Percentiles rank a stretch among this genome's conserved stretches.
These are phyloP conservation scores for Blastobotrys americana DNA, from an alignment of 805 yeast genomes.

Conservation along the genomic window DNA sequence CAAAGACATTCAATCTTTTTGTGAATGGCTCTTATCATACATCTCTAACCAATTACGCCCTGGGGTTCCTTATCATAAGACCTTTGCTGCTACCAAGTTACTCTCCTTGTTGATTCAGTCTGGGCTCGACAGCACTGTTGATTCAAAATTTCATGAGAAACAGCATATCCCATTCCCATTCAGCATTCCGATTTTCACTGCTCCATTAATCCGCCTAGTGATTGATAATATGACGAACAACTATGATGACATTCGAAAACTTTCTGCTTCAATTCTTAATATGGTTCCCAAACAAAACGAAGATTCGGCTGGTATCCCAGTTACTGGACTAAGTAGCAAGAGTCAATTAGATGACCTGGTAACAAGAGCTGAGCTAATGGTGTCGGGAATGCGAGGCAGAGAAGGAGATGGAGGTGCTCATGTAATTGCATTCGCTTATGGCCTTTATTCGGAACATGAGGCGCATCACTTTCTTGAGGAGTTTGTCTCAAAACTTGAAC, in stretches of 20 bases:
- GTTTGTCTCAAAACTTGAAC: conserved; percentile 33
- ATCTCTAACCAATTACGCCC: conserved; percentile 41
- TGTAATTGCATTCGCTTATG: conserved; percentile 46
- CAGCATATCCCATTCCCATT: conserved; percentile 46
- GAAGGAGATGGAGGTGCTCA: conserved; percentile 77
- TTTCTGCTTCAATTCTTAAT: conserved; percentile 41
- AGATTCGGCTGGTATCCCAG: background rate
- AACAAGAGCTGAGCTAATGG: conserved; percentile 19
- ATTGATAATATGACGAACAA: conserved; percentile 60
- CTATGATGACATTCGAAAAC: conserved; percentile 67
- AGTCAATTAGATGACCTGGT: conserved; percentile 25
- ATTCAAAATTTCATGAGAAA: conserved; percentile 32
- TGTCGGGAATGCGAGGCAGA: conserved; percentile 43
- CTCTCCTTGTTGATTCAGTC: conserved; percentile 42
- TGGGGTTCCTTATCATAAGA: conserved; percentile 49
- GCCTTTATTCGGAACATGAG: conserved; percentile 24
- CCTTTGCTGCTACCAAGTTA: conserved; percentile 44
- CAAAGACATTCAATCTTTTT: conserved; percentile 34
- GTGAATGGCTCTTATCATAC: conserved; percentile 35
- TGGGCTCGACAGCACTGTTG: conserved; percentile 48
- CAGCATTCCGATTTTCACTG: conserved; percentile 37
- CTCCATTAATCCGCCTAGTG: conserved; percentile 40
- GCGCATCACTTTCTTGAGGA: conserved; percentile 25
- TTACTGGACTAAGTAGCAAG: too few species aligned
- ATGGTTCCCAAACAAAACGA: conserved; percentile 33